A percentile compares a stretch with the other conserved stretches of the same genome.
These are phyloP conservation scores for Pseudogymnoascus sp. DNA, from an alignment of 2,329 filamentous ascomycete species.

Conservation along the genomic window DNA sequence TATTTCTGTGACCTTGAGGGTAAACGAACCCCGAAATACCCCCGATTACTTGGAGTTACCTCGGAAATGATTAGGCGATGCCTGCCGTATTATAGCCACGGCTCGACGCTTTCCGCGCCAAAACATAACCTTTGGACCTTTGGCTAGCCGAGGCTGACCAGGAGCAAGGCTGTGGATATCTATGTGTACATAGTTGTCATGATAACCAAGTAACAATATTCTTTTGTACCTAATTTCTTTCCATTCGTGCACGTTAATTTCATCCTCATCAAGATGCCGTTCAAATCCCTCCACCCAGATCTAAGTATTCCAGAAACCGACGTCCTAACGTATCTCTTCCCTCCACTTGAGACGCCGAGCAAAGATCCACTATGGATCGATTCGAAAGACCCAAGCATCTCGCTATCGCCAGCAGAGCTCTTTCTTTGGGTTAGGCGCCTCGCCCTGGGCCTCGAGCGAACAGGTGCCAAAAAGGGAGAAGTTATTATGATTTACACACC, in stretches of 20 bases:
- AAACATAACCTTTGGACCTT: neutral
- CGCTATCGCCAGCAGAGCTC: slow-evolving; percentile 41
- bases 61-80: neutral
- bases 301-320: slow-evolving; percentile 21
- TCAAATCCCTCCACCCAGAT: slow-evolving; percentile 17
- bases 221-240: neutral
- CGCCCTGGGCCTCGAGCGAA: slow-evolving; percentile 40
- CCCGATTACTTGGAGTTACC: neutral
- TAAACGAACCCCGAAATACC: neutral
- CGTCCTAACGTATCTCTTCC: slow-evolving; percentile 23
- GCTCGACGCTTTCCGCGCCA: neutral
- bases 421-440: slow-evolving; percentile 46
- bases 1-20: neutral
- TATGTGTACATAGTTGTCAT: neutral
- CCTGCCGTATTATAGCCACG: neutral
- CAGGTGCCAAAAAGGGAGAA: slow-evolving; percentile 42
- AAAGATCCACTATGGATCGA: slow-evolving; percentile 49
- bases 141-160: neutral
- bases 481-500: slow-evolving; percentile 48
- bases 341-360: slow-evolving; percentile 36
- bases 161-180: neutral
- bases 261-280: slow-evolving; percentile 19
- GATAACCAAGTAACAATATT: neutral
- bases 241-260: neutral
- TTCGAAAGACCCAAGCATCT: slow-evolving; percentile 37